phyloP scores from a whole-genome alignment of 441 rosid genomes.

The Syzygium malaccense region DNA sequence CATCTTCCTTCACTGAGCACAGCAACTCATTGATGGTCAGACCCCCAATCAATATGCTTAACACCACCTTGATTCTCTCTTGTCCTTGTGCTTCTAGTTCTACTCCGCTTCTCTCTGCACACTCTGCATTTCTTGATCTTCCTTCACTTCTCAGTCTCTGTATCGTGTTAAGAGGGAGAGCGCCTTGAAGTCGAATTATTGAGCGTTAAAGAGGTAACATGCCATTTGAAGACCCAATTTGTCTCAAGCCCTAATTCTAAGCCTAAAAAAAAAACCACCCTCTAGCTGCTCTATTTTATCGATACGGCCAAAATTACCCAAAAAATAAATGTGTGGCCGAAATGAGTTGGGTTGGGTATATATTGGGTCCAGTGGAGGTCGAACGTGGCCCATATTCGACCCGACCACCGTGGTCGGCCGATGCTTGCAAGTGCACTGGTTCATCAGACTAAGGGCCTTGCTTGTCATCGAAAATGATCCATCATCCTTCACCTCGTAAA shows the following conservation, averaged over 20 bases:
- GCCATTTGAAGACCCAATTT: background rate
- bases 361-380: background rate
- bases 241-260: background rate
- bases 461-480: too few species aligned
- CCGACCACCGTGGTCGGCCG: too few species aligned
- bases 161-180: background rate
- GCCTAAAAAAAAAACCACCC: background rate
- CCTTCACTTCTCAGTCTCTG: background rate
- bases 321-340: too few species aligned
- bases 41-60: background rate
- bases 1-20: background rate
- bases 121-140: background rate
- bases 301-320: background rate
- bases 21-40: too few species aligned
- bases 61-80: background rate
- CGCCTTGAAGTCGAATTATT: background rate
- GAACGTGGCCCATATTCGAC: background rate
- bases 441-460: too few species aligned
- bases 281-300: background rate
- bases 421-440: too few species aligned
- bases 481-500: too few species aligned
- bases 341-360: background rate
- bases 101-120: background rate
- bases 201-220: background rate
- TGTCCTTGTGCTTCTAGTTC: background rate